Evolutionary conservation across 2,329 filamentous ascomycete genomes (phyloP), one percentile per base, ranked within the genome.

Genomic region (Colletotrichum ledebouriae): DNA sequence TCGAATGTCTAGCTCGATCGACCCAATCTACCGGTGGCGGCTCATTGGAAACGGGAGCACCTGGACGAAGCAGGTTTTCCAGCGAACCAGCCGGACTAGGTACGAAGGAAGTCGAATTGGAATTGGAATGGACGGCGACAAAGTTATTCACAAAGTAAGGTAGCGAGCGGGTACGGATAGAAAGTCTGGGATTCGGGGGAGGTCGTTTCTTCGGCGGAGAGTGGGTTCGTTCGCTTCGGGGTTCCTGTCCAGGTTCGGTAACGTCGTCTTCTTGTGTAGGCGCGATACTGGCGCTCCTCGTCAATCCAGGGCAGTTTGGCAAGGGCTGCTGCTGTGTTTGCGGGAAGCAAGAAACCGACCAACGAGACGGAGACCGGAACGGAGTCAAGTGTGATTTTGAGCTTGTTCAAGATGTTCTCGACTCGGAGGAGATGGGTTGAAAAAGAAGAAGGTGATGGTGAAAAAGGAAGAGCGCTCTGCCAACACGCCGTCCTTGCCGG

Each of bases 401-500:
- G 12, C 17, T 39, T 20, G 49, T 17, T 44, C 55, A 20, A 44
- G 11, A n/a, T 55, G 4, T 33, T 29, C 29, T 9, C 15, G 20
- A 47, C 22, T 22, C 37, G 58, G 15, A 15, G 59, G 53, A 53
- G 49, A 34, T 20, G 22, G 44, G 39, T 52, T 20, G 47, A 41
- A 57, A 42, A 58, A 56, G 58, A 41, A 20, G 46, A 44, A 44
- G 11, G 4, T 22, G 22, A 15, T 42, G 29, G 17, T 10, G 11
- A 20, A 57, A 17, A 22, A 34, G 7, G 39, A 46, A 67, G 49
- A 62, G 25, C 34, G 61, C 46, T 56, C 39, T 59, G 61, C 65
- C 65, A 68, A 68, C 56, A 41, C 65, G 65, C 65, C 65, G 65
- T 65, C n/a, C 41, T 65, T 68, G 61, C 65, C 65, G 61, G 65